These are phyloP conservation scores for Leptographium wingfieldii DNA, from an alignment of 2,329 filamentous ascomycete genomes.

Conservation along the genomic window DNA sequence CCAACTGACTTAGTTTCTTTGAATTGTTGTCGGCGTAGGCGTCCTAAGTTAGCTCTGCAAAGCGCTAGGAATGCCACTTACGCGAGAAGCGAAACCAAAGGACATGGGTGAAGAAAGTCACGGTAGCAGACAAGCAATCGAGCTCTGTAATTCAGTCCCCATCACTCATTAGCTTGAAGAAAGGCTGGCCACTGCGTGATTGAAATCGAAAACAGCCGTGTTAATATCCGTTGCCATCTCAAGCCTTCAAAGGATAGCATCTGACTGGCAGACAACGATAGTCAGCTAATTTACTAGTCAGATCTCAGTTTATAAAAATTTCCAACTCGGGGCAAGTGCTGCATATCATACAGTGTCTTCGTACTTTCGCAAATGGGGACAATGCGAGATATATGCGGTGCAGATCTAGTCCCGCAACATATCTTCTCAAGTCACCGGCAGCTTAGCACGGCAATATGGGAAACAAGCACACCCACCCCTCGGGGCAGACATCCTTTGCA, in stretches of 20 bases:
- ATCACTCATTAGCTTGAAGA: background rate
- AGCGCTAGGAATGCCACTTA: background rate
- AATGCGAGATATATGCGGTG: constrained; percentile 3
- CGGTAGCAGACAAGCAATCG: background rate
- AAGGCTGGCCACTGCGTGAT: background rate
- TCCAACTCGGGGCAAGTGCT: background rate
- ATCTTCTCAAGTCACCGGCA: background rate
- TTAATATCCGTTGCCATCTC: background rate
- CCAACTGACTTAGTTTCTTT: background rate
- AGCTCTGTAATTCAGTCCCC: background rate
- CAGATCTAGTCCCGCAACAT: constrained; percentile 1
- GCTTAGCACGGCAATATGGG: background rate
- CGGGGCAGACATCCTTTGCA: background rate
- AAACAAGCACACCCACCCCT: background rate
- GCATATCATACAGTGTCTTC: background rate
- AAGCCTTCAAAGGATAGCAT: background rate
- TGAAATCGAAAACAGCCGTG: background rate
- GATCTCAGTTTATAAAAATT: background rate
- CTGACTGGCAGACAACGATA: background rate
- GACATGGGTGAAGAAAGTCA: background rate
- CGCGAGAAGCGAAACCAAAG: background rate
- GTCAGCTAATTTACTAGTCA: background rate
- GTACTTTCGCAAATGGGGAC: background rate
- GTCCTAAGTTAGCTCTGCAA: background rate
- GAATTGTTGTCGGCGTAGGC: background rate